A percentile compares a stretch with the other conserved stretches of the same genome.
These are phyloP conservation scores for Eucommia ulmoides DNA, from an alignment of 257 asterid species.

Conservation along the genomic window DNA sequence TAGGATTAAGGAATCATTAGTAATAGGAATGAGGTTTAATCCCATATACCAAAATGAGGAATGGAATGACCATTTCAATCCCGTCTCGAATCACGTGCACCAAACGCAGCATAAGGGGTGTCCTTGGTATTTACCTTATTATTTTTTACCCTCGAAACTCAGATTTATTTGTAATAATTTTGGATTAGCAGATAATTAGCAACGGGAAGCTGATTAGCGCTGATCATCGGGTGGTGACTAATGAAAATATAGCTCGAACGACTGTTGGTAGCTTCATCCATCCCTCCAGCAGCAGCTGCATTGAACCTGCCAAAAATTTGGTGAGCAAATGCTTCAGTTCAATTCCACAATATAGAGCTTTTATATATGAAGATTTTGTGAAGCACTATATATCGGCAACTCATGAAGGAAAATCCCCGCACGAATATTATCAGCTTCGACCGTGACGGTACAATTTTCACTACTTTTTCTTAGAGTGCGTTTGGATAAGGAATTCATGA, in stretches of 20 bases:
- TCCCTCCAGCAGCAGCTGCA: background rate
- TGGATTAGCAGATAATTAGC: slow-evolving; percentile 4
- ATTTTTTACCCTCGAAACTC: background rate
- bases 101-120: background rate
- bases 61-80: no score
- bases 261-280: slow-evolving; percentile 1
- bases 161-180: no score
- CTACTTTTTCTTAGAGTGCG: no score
- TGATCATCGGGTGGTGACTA: slow-evolving; percentile 9
- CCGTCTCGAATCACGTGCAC: no score
- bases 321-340: background rate
- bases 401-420: background rate
- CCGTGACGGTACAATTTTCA: no score
- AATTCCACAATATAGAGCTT: slow-evolving; percentile 1
- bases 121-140: background rate
- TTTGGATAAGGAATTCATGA: no score
- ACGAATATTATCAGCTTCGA: background rate
- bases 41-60: no score
- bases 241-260: slow-evolving; percentile 4
- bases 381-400: background rate
- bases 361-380: slow-evolving; percentile 1
- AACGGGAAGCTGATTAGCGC: slow-evolving; percentile 5
- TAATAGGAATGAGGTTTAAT: no score
- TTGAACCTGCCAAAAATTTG: slow-evolving; percentile 4
- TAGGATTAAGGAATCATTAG: no score